Evolutionary conservation across 2,329 filamentous ascomycete genomes (phyloP).

Genomic region (Ascomycota sp.): DNA sequence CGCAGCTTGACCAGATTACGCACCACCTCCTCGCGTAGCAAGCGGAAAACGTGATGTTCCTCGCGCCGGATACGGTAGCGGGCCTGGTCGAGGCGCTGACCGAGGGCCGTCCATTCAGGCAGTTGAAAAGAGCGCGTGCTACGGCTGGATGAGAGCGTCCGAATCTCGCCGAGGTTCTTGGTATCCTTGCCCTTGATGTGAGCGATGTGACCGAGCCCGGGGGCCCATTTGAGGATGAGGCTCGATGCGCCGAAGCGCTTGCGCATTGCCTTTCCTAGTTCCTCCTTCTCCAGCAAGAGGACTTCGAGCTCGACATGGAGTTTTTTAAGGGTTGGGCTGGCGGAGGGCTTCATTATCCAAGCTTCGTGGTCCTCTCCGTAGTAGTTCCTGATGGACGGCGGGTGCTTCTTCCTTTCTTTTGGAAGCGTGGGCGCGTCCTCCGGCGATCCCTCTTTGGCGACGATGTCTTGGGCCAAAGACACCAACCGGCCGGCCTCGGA

Average conservation of each 20-base stretch:
- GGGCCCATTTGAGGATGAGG: constrained; percentile 68
- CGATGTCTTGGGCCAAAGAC: constrained; percentile 51
- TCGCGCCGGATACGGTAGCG: constrained; percentile 63
- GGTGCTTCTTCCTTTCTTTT: constrained; percentile 27
- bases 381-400: constrained; percentile 28
- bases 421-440: constrained; percentile 33
- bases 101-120: constrained; percentile 66
- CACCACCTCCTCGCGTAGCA: constrained; percentile 57
- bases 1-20: constrained; percentile 67
- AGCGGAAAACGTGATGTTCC: constrained; percentile 61
- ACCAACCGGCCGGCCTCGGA: constrained; percentile 50
- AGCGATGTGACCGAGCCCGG: constrained; percentile 72
- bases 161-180: constrained; percentile 12
- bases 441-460: constrained; percentile 42
- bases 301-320: constrained; percentile 48
- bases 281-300: constrained; percentile 37
- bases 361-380: constrained; percentile 39
- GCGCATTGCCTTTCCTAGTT: constrained; percentile 41
- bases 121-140: constrained; percentile 71
- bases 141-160: constrained; percentile 53
- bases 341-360: constrained; percentile 47
- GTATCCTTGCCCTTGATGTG: constrained; percentile 72
- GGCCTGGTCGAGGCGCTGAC: constrained; percentile 56
- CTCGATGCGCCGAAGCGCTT: constrained; percentile 38
- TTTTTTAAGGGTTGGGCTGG: constrained; percentile 41